A percentile compares a stretch with the other conserved stretches of the same genome.
phyloP scores from a whole-genome alignment of 176 grass and related monocot genomes.

The Musa acuminata region DNA sequence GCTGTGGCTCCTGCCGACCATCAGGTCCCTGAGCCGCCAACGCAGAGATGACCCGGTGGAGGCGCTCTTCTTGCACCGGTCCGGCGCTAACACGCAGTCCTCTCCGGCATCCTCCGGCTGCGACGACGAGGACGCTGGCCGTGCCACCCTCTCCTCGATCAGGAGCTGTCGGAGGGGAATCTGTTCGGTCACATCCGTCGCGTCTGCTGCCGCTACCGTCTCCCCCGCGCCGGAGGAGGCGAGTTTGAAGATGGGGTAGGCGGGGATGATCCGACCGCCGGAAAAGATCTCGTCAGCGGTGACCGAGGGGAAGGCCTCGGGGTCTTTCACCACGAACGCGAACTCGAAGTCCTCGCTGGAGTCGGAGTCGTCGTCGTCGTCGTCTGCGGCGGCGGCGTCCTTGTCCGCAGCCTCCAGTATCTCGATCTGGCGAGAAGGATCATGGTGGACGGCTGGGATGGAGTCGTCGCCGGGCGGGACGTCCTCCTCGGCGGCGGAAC shows the following conservation, averaged over 20 bases:
- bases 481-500: too few relatives aligned
- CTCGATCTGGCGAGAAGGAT: neutral
- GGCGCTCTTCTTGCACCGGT: conserved; percentile 9
- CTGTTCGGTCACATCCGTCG: neutral
- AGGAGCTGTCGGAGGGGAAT: neutral
- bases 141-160: neutral
- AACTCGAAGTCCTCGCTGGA: conserved; percentile 10
- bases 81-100: neutral
- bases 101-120: neutral
- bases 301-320: neutral
- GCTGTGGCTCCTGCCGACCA: conserved; percentile 12
- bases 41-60: conserved; percentile 8
- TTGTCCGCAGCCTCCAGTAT: neutral
- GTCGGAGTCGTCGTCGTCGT: neutral
- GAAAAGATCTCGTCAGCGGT: conserved; percentile 15
- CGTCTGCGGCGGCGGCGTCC: neutral
- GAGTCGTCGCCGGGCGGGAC: too few relatives aligned
- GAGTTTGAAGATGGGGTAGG: neutral
- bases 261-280: neutral
- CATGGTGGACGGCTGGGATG: too few relatives aligned
- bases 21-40: conserved; percentile 11
- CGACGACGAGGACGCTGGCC: neutral
- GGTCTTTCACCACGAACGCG: neutral
- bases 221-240: neutral
- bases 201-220: neutral